phyloP scores from a whole-genome alignment of 1,139 yeast species.

The Taiozyma sp. region DNA sequence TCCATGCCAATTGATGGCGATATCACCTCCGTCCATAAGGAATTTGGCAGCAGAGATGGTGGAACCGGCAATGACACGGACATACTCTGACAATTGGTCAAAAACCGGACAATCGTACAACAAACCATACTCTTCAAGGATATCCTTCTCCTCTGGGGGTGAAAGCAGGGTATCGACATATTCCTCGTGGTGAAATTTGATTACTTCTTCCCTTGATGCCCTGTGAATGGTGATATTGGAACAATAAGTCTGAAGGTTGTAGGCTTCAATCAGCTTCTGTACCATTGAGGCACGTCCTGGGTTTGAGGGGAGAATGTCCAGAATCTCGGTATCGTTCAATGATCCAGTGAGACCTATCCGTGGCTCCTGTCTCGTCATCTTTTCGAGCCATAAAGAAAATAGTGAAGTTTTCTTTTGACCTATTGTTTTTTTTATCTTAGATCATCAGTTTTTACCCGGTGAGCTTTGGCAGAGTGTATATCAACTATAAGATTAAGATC shows the following conservation, averaged over 20 bases:
- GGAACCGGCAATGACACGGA: conserved; percentile 50
- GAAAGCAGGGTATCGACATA: conserved; percentile 34
- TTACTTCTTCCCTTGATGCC: conserved; percentile 28
- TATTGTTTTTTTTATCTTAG: conserved; percentile 22
- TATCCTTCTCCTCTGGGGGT: conserved; percentile 7
- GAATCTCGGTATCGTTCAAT: conserved; percentile 25
- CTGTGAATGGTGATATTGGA: conserved; percentile 26
- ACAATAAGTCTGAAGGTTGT: conserved; percentile 30
- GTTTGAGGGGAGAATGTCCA: conserved; percentile 50
- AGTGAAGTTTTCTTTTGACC: neutral
- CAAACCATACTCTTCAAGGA: conserved; percentile 34
- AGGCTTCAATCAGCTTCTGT: conserved; percentile 38
- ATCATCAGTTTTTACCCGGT: too few relatives aligned
- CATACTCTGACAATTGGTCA: conserved; percentile 47
- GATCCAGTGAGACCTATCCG: conserved; percentile 17
- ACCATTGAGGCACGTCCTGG: conserved; percentile 45
- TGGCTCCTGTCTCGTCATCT: neutral
- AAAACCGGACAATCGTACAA: conserved; percentile 65
- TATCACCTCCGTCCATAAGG: conserved; percentile 22
- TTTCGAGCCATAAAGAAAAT: neutral
- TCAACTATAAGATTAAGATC: too few relatives aligned
- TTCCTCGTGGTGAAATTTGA: conserved; percentile 35
- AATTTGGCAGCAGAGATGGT: conserved; percentile 47
- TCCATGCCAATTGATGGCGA: conserved; percentile 73
- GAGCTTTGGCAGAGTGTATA: too few relatives aligned